A percentile compares a stretch with the other conserved stretches of the same genome.
phyloP scores from a whole-genome alignment of 2,329 filamentous ascomycete species.

The Teratosphaeria zuluensis region DNA sequence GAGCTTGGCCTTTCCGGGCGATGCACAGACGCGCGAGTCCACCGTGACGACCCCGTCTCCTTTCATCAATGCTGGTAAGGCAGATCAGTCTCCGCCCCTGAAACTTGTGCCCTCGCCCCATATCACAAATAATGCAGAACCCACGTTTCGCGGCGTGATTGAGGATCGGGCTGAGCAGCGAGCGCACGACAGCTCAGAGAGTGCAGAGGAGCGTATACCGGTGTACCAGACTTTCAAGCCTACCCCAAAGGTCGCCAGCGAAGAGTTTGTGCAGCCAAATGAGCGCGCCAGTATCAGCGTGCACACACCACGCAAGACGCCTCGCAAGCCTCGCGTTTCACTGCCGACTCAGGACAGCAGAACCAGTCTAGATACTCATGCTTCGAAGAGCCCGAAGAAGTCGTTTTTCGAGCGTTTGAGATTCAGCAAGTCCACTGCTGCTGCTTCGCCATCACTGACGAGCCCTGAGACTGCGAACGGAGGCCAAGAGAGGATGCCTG shows the following conservation, averaged over 20 bases:
- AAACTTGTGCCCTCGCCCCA: constrained; percentile 17
- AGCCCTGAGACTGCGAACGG: constrained; percentile 5
- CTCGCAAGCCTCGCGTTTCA: constrained; percentile 2
- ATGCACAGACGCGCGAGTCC: constrained; percentile 8
- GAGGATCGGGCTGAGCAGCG: constrained; percentile 30
- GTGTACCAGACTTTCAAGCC: constrained; percentile 14
- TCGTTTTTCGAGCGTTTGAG: constrained; percentile 27
- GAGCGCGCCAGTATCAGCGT: constrained; percentile 1
- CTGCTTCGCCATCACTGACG: constrained; percentile 2
- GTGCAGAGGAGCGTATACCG: constrained; percentile 23
- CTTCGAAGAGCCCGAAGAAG: constrained; percentile 31
- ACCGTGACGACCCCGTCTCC: constrained; percentile 19
- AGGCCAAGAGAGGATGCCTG: constrained; percentile 10
- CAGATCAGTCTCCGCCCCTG: constrained; percentile 11
- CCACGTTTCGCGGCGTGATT: constrained; percentile 30
- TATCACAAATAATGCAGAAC: constrained; percentile 13
- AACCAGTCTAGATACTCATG: constrained; percentile 1
- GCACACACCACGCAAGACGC: constrained; percentile 3
- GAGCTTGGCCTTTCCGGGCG: not conserved
- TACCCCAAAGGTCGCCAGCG: constrained; percentile 14
- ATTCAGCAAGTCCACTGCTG: constrained; percentile 2
- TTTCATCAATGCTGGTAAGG: constrained; percentile 13
- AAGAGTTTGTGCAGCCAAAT: constrained; percentile 11
- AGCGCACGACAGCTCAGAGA: constrained; percentile 19
- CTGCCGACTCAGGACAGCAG: constrained; percentile 6